A percentile compares a stretch with the other conserved stretches of the same genome.
phyloP scores from a whole-genome alignment of 768 basidiomycete species.

The Rhizopogon salebrosus region DNA sequence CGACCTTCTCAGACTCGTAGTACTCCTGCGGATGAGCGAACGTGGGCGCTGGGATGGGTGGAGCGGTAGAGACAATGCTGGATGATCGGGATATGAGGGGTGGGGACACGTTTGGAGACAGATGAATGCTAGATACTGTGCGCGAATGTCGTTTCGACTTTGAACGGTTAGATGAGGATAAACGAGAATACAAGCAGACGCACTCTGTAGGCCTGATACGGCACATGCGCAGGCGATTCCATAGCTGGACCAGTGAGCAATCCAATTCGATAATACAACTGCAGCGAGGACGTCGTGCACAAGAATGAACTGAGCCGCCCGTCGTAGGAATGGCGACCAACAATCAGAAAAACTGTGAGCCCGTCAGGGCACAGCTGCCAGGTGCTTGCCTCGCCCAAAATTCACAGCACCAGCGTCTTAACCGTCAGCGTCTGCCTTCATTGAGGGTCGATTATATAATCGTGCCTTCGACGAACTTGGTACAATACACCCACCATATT shows the following conservation, averaged over 20 bases:
- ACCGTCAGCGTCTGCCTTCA: background rate
- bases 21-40: constrained; percentile 3
- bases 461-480: background rate
- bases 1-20: constrained; percentile 17
- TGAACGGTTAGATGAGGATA: constrained; percentile 1
- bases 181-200: background rate
- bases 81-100: constrained; percentile 16
- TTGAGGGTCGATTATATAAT: background rate
- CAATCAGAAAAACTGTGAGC: background rate
- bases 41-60: background rate
- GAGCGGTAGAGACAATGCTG: constrained; percentile 9
- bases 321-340: background rate
- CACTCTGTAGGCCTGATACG: constrained; percentile 49
- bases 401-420: background rate
- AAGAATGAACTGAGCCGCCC: background rate
- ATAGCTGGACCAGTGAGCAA: too few relatives aligned
- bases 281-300: background rate
- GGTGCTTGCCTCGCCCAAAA: too few relatives aligned
- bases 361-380: background rate
- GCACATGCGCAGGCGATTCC: constrained; percentile 25
- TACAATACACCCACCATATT: background rate
- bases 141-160: constrained; percentile 48
- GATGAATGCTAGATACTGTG: constrained; percentile 26
- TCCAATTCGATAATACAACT: background rate
- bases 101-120: constrained; percentile 20